Evolutionary conservation across 2,329 filamentous ascomycete genomes (phyloP), one percentile per base, ranked within the genome.

Genomic region (Aureobasidium sp.): DNA sequence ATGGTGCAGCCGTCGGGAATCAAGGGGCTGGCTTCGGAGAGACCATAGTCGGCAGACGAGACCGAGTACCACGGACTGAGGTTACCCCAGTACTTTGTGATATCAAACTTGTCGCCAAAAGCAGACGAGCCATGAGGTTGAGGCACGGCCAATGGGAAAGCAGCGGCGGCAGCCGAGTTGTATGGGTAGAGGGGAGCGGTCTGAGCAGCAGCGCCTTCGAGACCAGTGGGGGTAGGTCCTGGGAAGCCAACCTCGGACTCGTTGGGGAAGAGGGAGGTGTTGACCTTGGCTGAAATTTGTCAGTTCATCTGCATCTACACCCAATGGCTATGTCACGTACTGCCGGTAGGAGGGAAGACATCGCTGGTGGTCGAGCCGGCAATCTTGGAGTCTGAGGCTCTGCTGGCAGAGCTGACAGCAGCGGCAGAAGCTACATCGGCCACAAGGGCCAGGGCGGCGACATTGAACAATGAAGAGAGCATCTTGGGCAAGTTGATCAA

Each of bases 61-160:
- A 60, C 57, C 57, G 57, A 60, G 36, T 60, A 60, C 57, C 57
- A 60, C 5, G 57, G 57, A 34, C 57, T 60, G 12, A 60, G 45
- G 15, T 60, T 60, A 14, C 57, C 57, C 57, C 57, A 60, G 57
- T 60, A 60, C 39, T 45, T 44, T 20, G 57, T 60, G 15, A 60
- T 60, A 45, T 60, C 57, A 6, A 60, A 60, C 29, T 31, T 51
- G 45, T 60, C 45, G 25, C 57, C 45, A 6, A 36, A 51, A 12
- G 34, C 44, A 51, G 44, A 27, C 22, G 57, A 49, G 15, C 57
- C 57, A 22, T 60, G 57, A 22, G 57, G 57, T 9, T 60, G 57
- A 36, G 44, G 57, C 1, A 42, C 57, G 6, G 31, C 45, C 34
- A 60, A 5, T 3, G 57, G 57, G 34, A 49, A 60, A 15, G 44